Base-by-base conservation (phyloP, 1,139 yeast species). In the Zygoascus sp. region DNA sequence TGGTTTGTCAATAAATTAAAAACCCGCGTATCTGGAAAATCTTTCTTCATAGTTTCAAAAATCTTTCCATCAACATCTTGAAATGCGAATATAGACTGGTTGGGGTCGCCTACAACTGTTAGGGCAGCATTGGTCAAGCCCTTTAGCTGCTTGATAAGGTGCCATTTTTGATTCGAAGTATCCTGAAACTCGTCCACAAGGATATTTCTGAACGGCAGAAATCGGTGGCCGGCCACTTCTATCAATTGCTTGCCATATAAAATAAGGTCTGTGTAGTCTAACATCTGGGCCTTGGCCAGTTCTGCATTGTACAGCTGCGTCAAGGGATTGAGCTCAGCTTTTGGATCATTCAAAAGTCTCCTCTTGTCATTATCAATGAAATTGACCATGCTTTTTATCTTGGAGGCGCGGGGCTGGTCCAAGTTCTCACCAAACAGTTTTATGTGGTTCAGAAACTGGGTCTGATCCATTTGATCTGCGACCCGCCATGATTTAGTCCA, bases 131-230 rank as follows among this genome's bases (percentile, higher is more conserved):
- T 58, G 40, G 65, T 62, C 7, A 66, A 66, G 11, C 64, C 60
- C 0, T 85, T 79, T 52, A 90, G 73, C 16, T 70, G 68, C 51
- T 75, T 76, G 74, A 87, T 76, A 38, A 92, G 68, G 48, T 77
- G 75, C 56, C 89, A 72, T 61, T 92, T 97, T 28, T 86, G 73
- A 27, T 73, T 73, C 54, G 85, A 87, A 0, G 97, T 87, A 58
- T 92, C 97, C 65, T 92, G 97, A 58, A 87, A 90, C 63, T 92
- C 98, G 64, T 92, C 97, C 2, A 92, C 88, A 17, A 92, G 70
- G 0, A 89, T 87, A 58, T 87, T 94, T 52, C 76, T 69, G 35
- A 46, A 42, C 9, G 32, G 42, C n/a, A 32, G 27, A 5, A 70
- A 68, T 2, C 69, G 68, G 19, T 81, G 65, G 13, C 42, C 37